A percentile compares a stretch with the other conserved stretches of the same genome.
These are phyloP conservation scores for Phytomonas francai DNA, from an alignment of 208 protist species.

Conservation along the genomic window DNA sequence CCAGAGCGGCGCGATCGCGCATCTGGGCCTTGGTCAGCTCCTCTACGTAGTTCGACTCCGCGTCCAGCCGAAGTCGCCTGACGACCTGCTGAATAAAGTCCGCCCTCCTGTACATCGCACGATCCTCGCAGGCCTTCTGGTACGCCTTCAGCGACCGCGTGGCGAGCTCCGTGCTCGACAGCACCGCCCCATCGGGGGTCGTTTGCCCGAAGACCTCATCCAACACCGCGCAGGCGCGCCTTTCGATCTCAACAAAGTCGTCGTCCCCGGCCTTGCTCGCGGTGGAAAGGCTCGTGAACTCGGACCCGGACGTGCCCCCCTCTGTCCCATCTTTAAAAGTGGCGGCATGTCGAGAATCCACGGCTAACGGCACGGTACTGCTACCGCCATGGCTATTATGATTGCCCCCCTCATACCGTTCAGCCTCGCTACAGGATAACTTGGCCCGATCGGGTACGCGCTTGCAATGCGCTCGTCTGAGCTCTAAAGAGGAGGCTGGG, in stretches of 20 bases:
- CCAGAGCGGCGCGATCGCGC: constrained; percentile 71
- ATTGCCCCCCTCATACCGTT: not conserved
- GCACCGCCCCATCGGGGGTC: constrained; percentile 20
- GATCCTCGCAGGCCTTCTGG: constrained; percentile 67
- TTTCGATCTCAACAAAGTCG: constrained; percentile 45
- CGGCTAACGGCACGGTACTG: too few relatives aligned
- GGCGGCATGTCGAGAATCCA: not conserved
- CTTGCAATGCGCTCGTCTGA: not conserved
- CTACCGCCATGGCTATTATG: not conserved
- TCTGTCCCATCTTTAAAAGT: too few relatives aligned
- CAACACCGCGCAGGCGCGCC: constrained; percentile 47
- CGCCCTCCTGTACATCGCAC: constrained; percentile 86
- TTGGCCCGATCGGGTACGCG: not conserved
- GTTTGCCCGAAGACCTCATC: constrained; percentile 62
- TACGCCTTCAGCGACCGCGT: constrained; percentile 62
- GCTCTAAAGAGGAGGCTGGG: not conserved
- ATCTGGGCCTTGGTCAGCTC: constrained; percentile 86
- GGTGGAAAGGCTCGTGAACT: not conserved
- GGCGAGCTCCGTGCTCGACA: constrained; percentile 32
- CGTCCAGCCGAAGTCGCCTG: constrained; percentile 78
- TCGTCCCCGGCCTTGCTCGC: constrained; percentile 14
- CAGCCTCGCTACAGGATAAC: not conserved
- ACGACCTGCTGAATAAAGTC: constrained; percentile 89
- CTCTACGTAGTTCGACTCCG: constrained; percentile 81
- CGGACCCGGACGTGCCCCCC: constrained; percentile 5